Percentiles rank a stretch among this genome's conserved stretches.
Conservation (phyloP, 2,329 filamentous ascomycete genomes). For the Incumbomyces delicatus region DNA sequence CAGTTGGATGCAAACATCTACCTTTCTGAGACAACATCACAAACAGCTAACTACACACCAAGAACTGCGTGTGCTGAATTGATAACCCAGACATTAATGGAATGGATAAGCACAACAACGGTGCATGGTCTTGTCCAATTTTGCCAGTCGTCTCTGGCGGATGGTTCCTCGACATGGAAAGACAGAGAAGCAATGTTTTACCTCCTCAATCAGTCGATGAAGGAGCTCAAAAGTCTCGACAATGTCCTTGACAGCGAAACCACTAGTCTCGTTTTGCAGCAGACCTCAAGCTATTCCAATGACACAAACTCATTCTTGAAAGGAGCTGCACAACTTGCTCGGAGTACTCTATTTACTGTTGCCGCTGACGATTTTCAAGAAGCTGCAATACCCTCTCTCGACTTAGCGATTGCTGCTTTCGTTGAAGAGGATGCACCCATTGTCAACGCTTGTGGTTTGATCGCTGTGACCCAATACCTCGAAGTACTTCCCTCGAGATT, state of each 20-base stretch:
- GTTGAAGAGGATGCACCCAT: conserved; percentile 70
- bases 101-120: conserved; percentile 70
- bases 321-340: conserved; percentile 77
- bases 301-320: conserved; percentile 65
- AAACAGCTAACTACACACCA: conserved; percentile 92
- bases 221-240: conserved; percentile 70
- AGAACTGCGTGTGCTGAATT: conserved; percentile 87
- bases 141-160: conserved; percentile 33
- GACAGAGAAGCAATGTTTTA: conserved; percentile 72
- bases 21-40: conserved; percentile 85
- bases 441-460: conserved; percentile 84
- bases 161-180: conserved; percentile 42
- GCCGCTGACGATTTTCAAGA: conserved; percentile 45
- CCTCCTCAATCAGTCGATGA: conserved; percentile 72
- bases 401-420: conserved; percentile 63
- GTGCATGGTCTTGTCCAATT: conserved; percentile 75
- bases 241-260: conserved; percentile 61
- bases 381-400: conserved; percentile 34
- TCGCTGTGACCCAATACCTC: conserved; percentile 64
- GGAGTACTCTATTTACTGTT: conserved; percentile 66
- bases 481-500: conserved; percentile 42
- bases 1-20: conserved; percentile 94
- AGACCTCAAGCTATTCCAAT: conserved; percentile 67
- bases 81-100: conserved; percentile 72
- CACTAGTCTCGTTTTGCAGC: conserved; percentile 64